Evolutionary conservation across 495 filamentous ascomycete genomes (phyloP).

Genomic region (Penicillium coffeae): DNA sequence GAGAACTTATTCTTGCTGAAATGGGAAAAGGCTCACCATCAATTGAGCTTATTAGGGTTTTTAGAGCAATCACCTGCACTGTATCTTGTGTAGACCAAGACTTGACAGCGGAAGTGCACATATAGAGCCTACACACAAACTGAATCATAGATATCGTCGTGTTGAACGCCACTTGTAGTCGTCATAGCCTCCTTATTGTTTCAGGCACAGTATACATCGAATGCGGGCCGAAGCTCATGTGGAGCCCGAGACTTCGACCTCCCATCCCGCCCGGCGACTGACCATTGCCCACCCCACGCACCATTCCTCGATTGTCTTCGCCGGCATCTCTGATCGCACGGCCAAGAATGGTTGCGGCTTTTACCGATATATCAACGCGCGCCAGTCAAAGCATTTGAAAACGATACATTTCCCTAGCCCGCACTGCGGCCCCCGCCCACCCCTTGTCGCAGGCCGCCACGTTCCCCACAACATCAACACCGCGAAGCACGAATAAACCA

Average conservation of each 20-base stretch:
- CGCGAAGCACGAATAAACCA: conserved; percentile 3
- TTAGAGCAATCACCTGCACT: too few species aligned
- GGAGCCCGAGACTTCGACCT: conserved; percentile 19
- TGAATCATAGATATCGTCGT: too few species aligned
- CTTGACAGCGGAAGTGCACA: too few species aligned
- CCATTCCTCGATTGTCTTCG: conserved; percentile 4
- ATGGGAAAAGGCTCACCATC: too few species aligned
- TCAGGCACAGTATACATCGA: too few species aligned
- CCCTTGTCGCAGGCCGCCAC: conserved; percentile 21
- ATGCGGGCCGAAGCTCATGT: conserved; percentile 28
- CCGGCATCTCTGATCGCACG: neutral
- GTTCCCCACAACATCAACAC: conserved; percentile 5
- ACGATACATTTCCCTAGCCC: neutral
- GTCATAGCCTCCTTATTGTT: too few species aligned
- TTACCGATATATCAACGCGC: conserved; percentile 8
- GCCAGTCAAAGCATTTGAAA: conserved; percentile 15
- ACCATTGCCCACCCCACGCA: conserved; percentile 9
- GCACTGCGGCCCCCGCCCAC: conserved; percentile 8
- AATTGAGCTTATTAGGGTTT: too few species aligned
- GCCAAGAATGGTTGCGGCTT: conserved; percentile 19
- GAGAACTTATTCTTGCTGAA: too few species aligned
- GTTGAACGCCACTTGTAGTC: too few species aligned
- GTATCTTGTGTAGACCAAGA: too few species aligned
- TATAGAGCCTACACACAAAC: too few species aligned
- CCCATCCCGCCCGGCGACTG: conserved; percentile 17